phyloP scores from a whole-genome alignment of 768 basidiomycete genomes.

The Amanita brunnescens region DNA sequence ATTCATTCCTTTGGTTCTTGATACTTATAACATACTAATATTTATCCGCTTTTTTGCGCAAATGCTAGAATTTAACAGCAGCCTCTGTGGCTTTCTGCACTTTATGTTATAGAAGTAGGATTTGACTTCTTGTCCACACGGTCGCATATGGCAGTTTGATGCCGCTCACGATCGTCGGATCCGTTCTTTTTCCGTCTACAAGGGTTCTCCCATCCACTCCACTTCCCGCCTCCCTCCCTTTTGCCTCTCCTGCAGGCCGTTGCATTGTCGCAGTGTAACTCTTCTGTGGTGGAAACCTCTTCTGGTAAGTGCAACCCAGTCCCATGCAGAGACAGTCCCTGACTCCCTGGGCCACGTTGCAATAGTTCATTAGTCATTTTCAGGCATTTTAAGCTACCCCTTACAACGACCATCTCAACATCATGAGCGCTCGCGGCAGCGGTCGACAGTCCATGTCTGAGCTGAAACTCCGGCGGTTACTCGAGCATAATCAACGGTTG shows the following conservation, averaged over 20 bases:
- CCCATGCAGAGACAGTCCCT: neutral
- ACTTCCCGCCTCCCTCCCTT: neutral
- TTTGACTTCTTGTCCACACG: neutral
- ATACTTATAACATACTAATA: neutral
- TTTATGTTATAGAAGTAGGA: no score
- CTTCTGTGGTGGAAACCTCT: neutral
- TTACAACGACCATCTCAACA: neutral
- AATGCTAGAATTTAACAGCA: no score
- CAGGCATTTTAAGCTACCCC: neutral
- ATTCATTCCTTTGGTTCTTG: slow-evolving; percentile 8
- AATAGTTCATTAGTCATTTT: neutral
- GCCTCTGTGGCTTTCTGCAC: no score
- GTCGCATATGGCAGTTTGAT: neutral
- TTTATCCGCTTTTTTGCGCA: neutral
- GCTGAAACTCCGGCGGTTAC: slow-evolving; percentile 89
- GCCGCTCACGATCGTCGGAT: neutral
- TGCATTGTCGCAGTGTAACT: neutral
- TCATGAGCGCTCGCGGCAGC: slow-evolving; percentile 53
- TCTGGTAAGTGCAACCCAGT: neutral
- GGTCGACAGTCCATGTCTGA: slow-evolving; percentile 91
- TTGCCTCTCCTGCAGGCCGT: neutral
- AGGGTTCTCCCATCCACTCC: neutral
- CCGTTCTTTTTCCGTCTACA: neutral
- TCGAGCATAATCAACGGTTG: slow-evolving; percentile 90
- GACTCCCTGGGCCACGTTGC: neutral